Evolutionary conservation across 169 alveolate species (phyloP).

Genomic region (Cryptosporidium andersoni): DNA sequence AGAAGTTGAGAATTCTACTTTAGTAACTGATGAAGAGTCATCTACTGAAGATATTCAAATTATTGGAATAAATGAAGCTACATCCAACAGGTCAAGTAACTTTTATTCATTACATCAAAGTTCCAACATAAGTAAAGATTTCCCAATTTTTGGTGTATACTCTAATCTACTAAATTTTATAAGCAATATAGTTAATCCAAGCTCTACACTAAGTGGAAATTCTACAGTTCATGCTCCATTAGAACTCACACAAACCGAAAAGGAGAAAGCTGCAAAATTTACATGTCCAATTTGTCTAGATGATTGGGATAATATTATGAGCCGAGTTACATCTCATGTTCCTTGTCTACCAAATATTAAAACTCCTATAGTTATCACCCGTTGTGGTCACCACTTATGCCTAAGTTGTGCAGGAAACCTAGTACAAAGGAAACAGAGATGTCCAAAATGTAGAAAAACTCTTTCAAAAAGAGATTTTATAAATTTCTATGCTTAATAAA

Average conservation of each 20-base stretch:
- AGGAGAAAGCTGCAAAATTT: constrained; percentile 65
- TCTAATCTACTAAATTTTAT: constrained; percentile 37
- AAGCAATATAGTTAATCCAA: constrained; percentile 27
- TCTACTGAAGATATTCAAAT: background rate
- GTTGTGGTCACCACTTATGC: constrained; percentile 71
- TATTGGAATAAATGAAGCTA: too few relatives aligned
- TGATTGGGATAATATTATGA: constrained; percentile 69
- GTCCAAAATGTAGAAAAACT: constrained; percentile 55
- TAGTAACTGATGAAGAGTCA: constrained; percentile 4
- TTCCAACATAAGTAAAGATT: background rate
- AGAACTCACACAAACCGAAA: constrained; percentile 54
- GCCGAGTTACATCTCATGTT: constrained; percentile 1
- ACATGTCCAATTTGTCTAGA: constrained; percentile 67
- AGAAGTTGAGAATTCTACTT: background rate
- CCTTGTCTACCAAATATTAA: constrained; percentile 50
- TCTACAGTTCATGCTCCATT: constrained; percentile 17
- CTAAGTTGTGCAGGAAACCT: constrained; percentile 59
- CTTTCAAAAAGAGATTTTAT: constrained; percentile 42
- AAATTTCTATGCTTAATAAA: constrained; percentile 27
- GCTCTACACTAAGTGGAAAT: background rate
- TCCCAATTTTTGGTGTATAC: constrained; percentile 39
- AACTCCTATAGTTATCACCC: constrained; percentile 60
- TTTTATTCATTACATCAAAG: too few relatives aligned
- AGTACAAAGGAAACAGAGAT: constrained; percentile 65
- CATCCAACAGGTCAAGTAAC: too few relatives aligned